Base-by-base conservation (phyloP, 139 green algal species). In the Auxenochlorella pyrenoidosa region DNA sequence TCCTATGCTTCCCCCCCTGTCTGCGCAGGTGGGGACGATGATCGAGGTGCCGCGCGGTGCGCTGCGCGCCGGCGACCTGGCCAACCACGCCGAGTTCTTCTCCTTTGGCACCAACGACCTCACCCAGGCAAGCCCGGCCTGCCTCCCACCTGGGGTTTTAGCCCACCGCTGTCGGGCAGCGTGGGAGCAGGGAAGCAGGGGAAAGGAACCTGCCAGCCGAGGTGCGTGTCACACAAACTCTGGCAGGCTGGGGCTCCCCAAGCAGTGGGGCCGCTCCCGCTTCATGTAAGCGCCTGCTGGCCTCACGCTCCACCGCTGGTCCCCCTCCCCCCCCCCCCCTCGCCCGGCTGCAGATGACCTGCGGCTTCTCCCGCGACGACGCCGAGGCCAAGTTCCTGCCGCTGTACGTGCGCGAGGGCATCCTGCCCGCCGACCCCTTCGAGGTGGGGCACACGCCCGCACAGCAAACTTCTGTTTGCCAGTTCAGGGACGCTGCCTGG, bases 21-120 rank as follows among this genome's bases (percentile, higher is more conserved):
- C 36, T 38, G 3, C 24, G 19, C 79, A 84, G 47, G 68, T 88
- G 36, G 97, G 97, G 81, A 98, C 96, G 59, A 99, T 99, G 97
- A 98, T 98, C 71, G 96, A 98, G 92, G 91, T 98, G 71, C 97
- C 97, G 1, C 93, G 97, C 38, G 97, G 93, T 51, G 94, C 94
- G 43, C 93, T 99, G 43, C 84, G 93, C 24, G 95, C 97, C 10
- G 95, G 92, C 51, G 63, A 95, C 82, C 94, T 99, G 43, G 97
- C 96, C 12, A 71, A 87, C 43, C 90, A 92, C 51, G 96, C 96
- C 5, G 94, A 97, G 78, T 99, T 99, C 91, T 99, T 99, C 93
- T 95, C 87, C 78, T 97, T 99, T 87, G 97, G 97, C 72, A 98
- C 95, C 70, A 99, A 99, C 91, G 97, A 99, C 89, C 91, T 99